Evolutionary conservation across 805 yeast genomes (phyloP).

Genomic region (Teunomyces aglyptinius): DNA sequence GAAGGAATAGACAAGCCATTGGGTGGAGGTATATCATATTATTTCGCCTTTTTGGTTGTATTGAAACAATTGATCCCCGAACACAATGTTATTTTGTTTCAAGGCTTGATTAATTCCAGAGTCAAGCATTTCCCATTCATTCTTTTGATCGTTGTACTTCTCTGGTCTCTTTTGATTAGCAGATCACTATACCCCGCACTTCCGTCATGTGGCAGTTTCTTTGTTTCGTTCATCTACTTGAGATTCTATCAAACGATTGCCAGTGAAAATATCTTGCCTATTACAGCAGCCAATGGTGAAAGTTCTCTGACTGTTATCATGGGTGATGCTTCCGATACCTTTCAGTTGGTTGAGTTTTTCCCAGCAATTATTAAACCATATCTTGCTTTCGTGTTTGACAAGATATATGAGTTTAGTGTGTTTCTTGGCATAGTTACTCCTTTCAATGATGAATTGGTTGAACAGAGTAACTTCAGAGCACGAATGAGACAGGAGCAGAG

Average conservation of each 20-base stretch:
- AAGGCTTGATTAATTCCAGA: constrained; percentile 46
- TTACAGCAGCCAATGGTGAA: constrained; percentile 28
- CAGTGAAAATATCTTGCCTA: constrained; percentile 56
- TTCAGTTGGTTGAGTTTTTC: constrained; percentile 79
- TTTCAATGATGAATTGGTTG: constrained; percentile 67
- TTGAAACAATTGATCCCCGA: constrained; percentile 60
- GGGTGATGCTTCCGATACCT: constrained; percentile 91
- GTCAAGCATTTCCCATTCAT: constrained; percentile 63
- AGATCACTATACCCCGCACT: constrained; percentile 48
- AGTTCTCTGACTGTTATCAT: constrained; percentile 33
- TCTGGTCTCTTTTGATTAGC: constrained; percentile 34
- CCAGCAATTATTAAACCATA: constrained; percentile 59
- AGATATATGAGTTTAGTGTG: constrained; percentile 33
- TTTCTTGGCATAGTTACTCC: constrained; percentile 53
- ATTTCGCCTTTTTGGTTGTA: constrained; percentile 55
- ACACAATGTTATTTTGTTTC: constrained; percentile 49
- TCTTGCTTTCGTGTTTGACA: constrained; percentile 50
- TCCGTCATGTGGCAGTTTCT: constrained; percentile 58
- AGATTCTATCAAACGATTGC: constrained; percentile 68
- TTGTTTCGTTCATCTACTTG: constrained; percentile 71
- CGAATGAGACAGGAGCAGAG: constrained; percentile 55
- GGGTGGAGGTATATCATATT: constrained; percentile 51
- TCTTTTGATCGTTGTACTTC: constrained; percentile 27
- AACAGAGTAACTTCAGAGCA: constrained; percentile 70
- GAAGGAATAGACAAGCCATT: constrained; percentile 43